These are phyloP conservation scores for Stentor coeruleus DNA, from an alignment of 73 alveolate genomes.

Conservation along the genomic window DNA sequence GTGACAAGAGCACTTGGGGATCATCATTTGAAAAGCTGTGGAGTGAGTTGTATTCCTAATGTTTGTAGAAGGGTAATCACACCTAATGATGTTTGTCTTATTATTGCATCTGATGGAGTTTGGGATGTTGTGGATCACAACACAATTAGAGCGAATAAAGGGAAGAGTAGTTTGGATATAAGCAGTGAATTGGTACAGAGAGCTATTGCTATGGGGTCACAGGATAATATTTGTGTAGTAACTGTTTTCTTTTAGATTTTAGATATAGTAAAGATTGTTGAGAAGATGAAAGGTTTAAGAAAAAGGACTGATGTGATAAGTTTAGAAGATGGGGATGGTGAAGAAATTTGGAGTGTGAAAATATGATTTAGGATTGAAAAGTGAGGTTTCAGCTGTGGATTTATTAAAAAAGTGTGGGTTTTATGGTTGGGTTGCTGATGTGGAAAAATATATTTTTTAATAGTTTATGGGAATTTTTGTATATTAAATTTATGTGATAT, in stretches of 20 bases:
- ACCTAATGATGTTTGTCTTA: slow-evolving; percentile 46
- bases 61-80: slow-evolving; percentile 41
- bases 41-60: slow-evolving; percentile 42
- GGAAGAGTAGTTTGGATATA: slow-evolving; percentile 46
- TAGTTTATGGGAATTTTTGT: too few relatives aligned
- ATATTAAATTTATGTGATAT: too few relatives aligned
- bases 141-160: slow-evolving; percentile 31
- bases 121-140: slow-evolving; percentile 82
- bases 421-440: too few relatives aligned
- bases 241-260: slow-evolving; percentile 4
- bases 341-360: too few relatives aligned
- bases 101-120: slow-evolving; percentile 80
- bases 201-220: slow-evolving; percentile 79
- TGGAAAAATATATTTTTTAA: too few relatives aligned
- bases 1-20: slow-evolving; percentile 44
- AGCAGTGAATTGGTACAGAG: slow-evolving; percentile 57
- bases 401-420: too few relatives aligned
- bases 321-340: too few relatives aligned
- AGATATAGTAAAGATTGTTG: too few relatives aligned
- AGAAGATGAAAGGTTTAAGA: too few relatives aligned
- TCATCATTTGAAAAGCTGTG: slow-evolving; percentile 40
- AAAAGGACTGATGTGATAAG: too few relatives aligned
- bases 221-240: slow-evolving; percentile 63
- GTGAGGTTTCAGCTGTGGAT: too few relatives aligned
- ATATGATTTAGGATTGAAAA: too few relatives aligned